Conservation (phyloP, 345 rosid genomes). For the Combretum micranthum region DNA sequence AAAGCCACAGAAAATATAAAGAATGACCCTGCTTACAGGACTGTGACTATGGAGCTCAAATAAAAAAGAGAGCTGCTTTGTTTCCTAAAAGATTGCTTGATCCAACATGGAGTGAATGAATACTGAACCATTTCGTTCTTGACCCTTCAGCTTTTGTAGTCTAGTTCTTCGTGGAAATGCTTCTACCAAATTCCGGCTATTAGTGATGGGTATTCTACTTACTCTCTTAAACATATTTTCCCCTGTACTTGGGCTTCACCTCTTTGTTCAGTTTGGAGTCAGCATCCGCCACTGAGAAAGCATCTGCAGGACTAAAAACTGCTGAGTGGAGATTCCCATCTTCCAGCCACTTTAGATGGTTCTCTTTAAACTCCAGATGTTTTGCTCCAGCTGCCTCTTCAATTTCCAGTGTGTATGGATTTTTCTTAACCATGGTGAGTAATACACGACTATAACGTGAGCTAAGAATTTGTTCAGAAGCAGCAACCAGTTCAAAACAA, state of each 20-base stretch:
- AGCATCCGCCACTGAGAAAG: conserved; percentile 16
- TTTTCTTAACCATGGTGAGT: conserved; percentile 75
- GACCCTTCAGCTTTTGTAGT: too few relatives aligned
- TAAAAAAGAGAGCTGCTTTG: too few relatives aligned
- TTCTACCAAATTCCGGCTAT: too few relatives aligned
- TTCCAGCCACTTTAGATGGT: conserved; percentile 86
- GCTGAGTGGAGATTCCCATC: conserved; percentile 86
- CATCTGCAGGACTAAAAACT: conserved; percentile 58
- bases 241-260: conserved; percentile 72
- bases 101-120: too few relatives aligned
- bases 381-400: conserved; percentile 51
- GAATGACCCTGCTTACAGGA: too few relatives aligned
- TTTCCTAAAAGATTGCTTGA: too few relatives aligned
- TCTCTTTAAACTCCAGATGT: conserved; percentile 81
- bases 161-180: too few relatives aligned
- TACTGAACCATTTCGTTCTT: too few relatives aligned
- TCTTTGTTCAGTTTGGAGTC: conserved; percentile 49
- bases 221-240: conserved; percentile 55
- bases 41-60: too few relatives aligned
- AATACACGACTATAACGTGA: conserved; percentile 74
- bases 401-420: conserved; percentile 48
- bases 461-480: conserved; percentile 88
- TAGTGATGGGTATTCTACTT: too few relatives aligned
- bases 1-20: too few relatives aligned
- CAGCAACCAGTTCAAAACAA: conserved; percentile 62